Evolutionary conservation across 306 rosid genomes (phyloP).

Genomic region (Gillenia trifoliata): DNA sequence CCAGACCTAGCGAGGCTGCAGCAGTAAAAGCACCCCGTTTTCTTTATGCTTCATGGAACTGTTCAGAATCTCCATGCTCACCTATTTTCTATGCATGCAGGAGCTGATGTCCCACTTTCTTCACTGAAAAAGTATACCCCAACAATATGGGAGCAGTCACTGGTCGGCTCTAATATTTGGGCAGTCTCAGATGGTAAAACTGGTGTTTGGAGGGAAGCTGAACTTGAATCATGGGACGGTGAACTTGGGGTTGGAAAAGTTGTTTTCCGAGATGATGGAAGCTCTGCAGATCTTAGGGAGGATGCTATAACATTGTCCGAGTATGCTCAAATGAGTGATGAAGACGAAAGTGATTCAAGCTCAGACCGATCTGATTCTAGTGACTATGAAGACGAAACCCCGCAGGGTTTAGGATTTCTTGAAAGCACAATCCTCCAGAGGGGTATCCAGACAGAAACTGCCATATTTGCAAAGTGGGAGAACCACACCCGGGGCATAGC

Average conservation of each 20-base stretch:
- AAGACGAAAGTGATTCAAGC: slow-evolving; percentile 55
- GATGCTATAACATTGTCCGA: slow-evolving; percentile 66
- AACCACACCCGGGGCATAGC: slow-evolving; percentile 93
- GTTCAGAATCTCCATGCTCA: slow-evolving; percentile 8
- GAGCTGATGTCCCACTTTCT: slow-evolving; percentile 63
- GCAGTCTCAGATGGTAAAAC: slow-evolving; percentile 54
- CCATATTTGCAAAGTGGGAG: slow-evolving; percentile 93
- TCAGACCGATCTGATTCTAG: slow-evolving; percentile 53
- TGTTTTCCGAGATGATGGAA: slow-evolving; percentile 82
- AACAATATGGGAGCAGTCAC: slow-evolving; percentile 64
- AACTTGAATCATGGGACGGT: slow-evolving; percentile 86
- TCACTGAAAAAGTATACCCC: slow-evolving; percentile 68
- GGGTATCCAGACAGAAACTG: slow-evolving; percentile 81
- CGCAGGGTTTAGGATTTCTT: slow-evolving; percentile 78
- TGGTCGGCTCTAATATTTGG: slow-evolving; percentile 75
- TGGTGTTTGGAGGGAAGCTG: slow-evolving; percentile 88
- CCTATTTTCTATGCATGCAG: slow-evolving; percentile 34
- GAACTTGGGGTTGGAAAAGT: slow-evolving; percentile 55
- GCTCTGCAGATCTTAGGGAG: slow-evolving; percentile 55
- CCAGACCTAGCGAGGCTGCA: background rate
- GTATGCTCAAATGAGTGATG: slow-evolving; percentile 48
- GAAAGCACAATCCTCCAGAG: slow-evolving; percentile 58
- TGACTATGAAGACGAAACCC: slow-evolving; percentile 53
- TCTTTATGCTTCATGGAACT: background rate
- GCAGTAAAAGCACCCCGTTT: background rate